Evolutionary conservation across 2,329 filamentous ascomycete species (phyloP), one percentile per base, ranked within the genome.

Genomic region (Botrytis aclada): DNA sequence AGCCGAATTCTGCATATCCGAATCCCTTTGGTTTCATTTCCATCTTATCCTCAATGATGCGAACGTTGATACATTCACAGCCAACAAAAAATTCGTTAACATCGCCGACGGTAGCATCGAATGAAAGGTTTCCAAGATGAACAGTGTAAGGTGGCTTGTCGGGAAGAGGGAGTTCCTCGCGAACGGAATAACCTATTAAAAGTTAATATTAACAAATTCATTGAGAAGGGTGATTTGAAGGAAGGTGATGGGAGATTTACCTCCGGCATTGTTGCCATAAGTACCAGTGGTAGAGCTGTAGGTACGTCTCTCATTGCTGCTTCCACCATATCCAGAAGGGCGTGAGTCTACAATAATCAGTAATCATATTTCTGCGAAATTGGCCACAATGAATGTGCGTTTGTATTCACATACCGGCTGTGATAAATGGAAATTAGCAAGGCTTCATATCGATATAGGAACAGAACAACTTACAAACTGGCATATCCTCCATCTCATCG

Each of bases 21-120:
- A 99, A 99, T 66, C 96, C 96, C 86, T 99, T 99, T 77, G 96
- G 96, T 81, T 95, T 94, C 83, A 92, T 90, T 81, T 96, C 92
- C 82, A 97, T 88, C 81, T 95, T 96, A 84, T 99, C 97, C 85
- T 98, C 95, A 76, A 99, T 97, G 79, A 99, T 94, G 80, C 96
- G 93, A 77, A 99, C 94, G 81, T 90, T 98, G 77, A 92, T 92
- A 78, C 98, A 91, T 76, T 94, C 88, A 83, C 95, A 98, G 72
- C 88, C 93, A 70, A 87, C 85, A 81, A 99, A 97, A 81, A 98
- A 96, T 70, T 94, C 92, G 78, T 88, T 90, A 76, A 99, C 91
- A 79, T 95, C 92, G 77, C 90, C 92, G 76, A 89, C 88, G 71
- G 93, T 96, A 72, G 95, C 93, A 82, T 99, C 95, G 84, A 98